Base-by-base conservation (phyloP, 768 basidiomycete genomes). In the Pholiota molesta region DNA sequence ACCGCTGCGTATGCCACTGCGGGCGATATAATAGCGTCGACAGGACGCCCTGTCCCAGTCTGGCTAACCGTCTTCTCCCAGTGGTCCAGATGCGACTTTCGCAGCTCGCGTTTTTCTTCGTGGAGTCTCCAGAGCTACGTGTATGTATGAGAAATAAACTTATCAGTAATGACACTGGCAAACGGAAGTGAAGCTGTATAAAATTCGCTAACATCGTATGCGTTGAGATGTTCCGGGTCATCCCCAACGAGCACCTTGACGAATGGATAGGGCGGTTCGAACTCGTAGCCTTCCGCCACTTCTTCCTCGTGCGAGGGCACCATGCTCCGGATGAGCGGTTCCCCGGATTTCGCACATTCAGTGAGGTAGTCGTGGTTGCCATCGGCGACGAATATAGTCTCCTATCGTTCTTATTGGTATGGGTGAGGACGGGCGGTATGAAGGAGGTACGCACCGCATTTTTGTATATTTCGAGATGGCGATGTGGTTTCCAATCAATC, bases 21-120 rank as follows among this genome's bases (percentile, higher is more conserved):
- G 9, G 91, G 87, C 1, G 81, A 79, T 23, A 92, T 87, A 60
- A 93, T 86, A 1, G 88, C 89, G 66, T 92, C 91, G 28, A 92
- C 79, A 5, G 89, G 88, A 0, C 91, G 78, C 0, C 86, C 87
- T 1, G 89, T 91, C 0, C 82, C 83, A 0, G 89, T 91, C 5
- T 63, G 64, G 3, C 59, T 62, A 0, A 72, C 73, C 0, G 88
- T 88, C 9, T 69, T 76, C 53, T 85, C 80, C 89, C 89, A 91
- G 40, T 84, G 78, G 59, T 86, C 83, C 26, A 90, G 74, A 67
- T 90, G 85, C 37, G 81, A 78, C 61, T 85, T 80, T n/a, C 88
- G 81, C 51, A 88, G 69, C 10, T 77, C 76, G 0, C 74, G 74
- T 66, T 82, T 82, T 65, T 78, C 73, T 59, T 81, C 82, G 42